Evolutionary conservation across 495 filamentous ascomycete species (phyloP), one percentile per base, ranked within the genome.

Genomic region (Hyaloscypha finlandica): DNA sequence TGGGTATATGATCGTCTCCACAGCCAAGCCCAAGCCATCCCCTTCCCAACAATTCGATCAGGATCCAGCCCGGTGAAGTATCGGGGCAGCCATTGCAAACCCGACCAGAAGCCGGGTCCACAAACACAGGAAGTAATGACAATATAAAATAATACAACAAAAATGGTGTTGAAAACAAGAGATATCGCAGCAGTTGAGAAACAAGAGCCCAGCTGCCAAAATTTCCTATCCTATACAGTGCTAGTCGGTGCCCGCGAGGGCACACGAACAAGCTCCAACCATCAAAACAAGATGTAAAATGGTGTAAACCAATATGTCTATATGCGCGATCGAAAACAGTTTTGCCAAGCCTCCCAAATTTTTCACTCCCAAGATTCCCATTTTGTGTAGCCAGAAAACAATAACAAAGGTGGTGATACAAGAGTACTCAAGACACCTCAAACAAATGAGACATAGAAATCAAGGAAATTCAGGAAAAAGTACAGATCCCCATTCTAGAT

Each of bases 261-360:
- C 30, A 25, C 42, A 31, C 54, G 19, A 37, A 59, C 61, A 45
- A 20, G 52, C 63, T 62, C 25, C 59, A 63, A 55, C 35, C 33
- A 53, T 63, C 16, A 30, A 39, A 69, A 66, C 63, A 69, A 65
- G 60, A 56, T 66, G 52, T 66, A 68, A 68, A 64, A 32, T 6
- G 25, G 22, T 31, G 53, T 29, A 59, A 67, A 51, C 53, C 16
- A 67, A 39, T 29, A 70, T 68, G 59, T 73, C 71, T 72, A 72
- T 72, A 72, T 72, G 70, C 70, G 64, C 63, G 32, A 71, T 20
- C 65, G 65, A 68, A 65, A 39, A 67, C 60, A 57, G 51, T 64
- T 69, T 70, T 70, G 45, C 65, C 62, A 54, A 65, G 14, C 67
- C 67, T 30, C n/a, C 63, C 48, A n/a, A 63, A 63, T 66, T 63